Percentiles rank a stretch among this genome's conserved stretches.
These are phyloP conservation scores for Gentiana dahurica DNA, from an alignment of 257 asterid species.

Conservation along the genomic window DNA sequence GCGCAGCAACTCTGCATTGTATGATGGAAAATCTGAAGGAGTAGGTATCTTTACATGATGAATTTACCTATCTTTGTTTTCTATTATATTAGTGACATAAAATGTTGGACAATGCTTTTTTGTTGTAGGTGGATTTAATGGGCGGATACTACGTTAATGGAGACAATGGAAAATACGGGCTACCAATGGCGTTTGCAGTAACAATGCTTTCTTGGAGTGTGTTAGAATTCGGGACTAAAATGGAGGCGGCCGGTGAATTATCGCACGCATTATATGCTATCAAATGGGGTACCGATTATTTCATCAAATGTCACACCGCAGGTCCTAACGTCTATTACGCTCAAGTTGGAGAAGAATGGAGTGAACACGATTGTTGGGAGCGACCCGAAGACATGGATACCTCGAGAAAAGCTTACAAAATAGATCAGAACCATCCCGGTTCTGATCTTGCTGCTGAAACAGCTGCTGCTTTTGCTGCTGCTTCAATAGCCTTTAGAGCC, in stretches of 20 bases:
- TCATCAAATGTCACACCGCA: slow-evolving; percentile 23
- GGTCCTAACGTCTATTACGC: slow-evolving; percentile 15
- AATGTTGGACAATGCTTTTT: background rate
- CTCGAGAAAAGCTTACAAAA: slow-evolving; percentile 30
- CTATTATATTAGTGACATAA: background rate
- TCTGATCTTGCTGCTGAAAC: slow-evolving; percentile 57
- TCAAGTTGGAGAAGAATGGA: slow-evolving; percentile 40
- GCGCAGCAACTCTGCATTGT: slow-evolving; percentile 30
- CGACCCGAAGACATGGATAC: slow-evolving; percentile 65
- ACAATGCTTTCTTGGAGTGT: slow-evolving; percentile 42
- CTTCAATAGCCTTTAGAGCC: slow-evolving; percentile 33
- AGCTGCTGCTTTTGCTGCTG: slow-evolving; percentile 60
- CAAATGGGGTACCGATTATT: slow-evolving; percentile 39
- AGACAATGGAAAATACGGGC: slow-evolving; percentile 33
- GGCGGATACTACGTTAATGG: slow-evolving; percentile 48
- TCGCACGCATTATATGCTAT: slow-evolving; percentile 19
- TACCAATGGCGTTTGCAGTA: slow-evolving; percentile 39
- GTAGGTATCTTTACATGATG: slow-evolving; percentile 3
- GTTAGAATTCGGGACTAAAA: slow-evolving; percentile 20
- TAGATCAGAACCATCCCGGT: slow-evolving; percentile 39
- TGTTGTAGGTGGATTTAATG: slow-evolving; percentile 23
- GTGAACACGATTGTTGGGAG: slow-evolving; percentile 57
- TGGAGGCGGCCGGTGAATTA: slow-evolving; percentile 14
- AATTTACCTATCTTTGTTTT: background rate
- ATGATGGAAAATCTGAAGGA: slow-evolving; percentile 24